Base-by-base conservation (phyloP, 257 asterid genomes). In the Nicotiana attenuata region DNA sequence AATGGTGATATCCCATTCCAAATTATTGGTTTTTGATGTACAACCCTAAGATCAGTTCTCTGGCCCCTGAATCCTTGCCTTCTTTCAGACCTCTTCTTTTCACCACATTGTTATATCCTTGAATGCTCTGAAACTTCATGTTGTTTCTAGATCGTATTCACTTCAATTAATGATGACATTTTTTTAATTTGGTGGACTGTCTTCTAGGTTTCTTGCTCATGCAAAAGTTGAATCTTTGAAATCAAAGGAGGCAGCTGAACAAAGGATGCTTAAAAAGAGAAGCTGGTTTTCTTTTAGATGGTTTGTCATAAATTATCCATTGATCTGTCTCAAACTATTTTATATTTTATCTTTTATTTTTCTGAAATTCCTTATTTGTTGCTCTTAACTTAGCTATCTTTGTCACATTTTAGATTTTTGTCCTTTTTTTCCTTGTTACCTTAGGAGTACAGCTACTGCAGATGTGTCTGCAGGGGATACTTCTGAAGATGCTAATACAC, bases 241-340 rank as follows among this genome's bases (percentile, higher is more conserved):
- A 90, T 94, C 99, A 5, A 96, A 94, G 91, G 99, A 96, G 89
- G 99, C 97, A 78, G 96, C 97, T 79, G 94, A 93, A 76, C 93
- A 88, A 90, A 91, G 90, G 86, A 83, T 89, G 94, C 91, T 85
- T 60, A 89, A 86, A 86, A 94, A 91, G 89, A 84, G 87, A 83
- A 88, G 94, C 90, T 96, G 99, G 99, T 90, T 96, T 90, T 89
- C 99, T 68, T 89, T 91, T 82, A 87, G 85, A 86, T 96, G 99
- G 99, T 96, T 41, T n/a, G 98, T 91, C 41, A 53, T 79, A 56
- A 66, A 45, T 13, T 81, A 8, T 81, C 45, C 55, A 16, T 69
- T 64, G 52, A 69, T 76, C 55, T 52, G 28, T 83, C 8, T 0
- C 22, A 7, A 47, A 22, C 41, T 15, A 75, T 75, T 75, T 73